Evolutionary conservation across 495 filamentous ascomycete genomes (phyloP).

Genomic region (Geopyxis carbonaria): DNA sequence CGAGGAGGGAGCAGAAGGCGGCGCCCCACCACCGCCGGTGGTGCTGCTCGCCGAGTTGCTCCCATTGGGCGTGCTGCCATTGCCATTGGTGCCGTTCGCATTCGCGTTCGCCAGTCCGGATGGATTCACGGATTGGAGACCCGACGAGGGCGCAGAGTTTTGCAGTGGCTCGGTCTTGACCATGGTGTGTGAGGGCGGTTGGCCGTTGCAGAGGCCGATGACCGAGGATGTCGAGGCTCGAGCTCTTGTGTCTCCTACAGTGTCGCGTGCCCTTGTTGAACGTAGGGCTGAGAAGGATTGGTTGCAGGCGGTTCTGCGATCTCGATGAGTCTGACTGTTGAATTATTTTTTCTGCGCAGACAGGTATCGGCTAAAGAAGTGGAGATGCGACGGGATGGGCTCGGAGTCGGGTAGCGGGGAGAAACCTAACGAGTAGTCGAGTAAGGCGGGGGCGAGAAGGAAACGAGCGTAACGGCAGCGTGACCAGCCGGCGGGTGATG

Average conservation of each 20-base stretch:
- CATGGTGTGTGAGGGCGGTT: not conserved
- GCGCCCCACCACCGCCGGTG: too few relatives aligned
- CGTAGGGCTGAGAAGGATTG: constrained; percentile 6
- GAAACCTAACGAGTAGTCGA: too few relatives aligned
- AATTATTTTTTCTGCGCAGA: too few relatives aligned
- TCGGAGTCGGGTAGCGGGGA: too few relatives aligned
- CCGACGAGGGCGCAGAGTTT: not conserved
- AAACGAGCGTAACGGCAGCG: too few relatives aligned
- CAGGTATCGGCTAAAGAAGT: constrained; percentile 5
- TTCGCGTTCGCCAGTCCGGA: too few relatives aligned
- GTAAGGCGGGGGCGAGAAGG: too few relatives aligned
- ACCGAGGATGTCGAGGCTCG: not conserved
- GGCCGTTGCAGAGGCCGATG: not conserved
- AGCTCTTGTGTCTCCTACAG: not conserved
- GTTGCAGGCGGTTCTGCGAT: constrained; percentile 3
- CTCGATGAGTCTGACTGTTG: not conserved
- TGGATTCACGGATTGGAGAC: not conserved
- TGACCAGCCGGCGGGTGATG: too few relatives aligned
- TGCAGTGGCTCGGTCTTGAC: constrained; percentile 3
- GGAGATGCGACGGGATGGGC: constrained; percentile 2
- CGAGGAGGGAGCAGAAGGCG: not conserved
- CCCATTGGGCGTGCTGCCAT: not conserved
- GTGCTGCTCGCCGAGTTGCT: not conserved
- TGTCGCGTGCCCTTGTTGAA: constrained; percentile 2
- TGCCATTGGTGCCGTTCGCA: constrained; percentile 2